A percentile compares a stretch with the other conserved stretches of the same genome.
Evolutionary conservation across 805 yeast species (phyloP).

Genomic region (Diddensiella caesifluorescens): DNA sequence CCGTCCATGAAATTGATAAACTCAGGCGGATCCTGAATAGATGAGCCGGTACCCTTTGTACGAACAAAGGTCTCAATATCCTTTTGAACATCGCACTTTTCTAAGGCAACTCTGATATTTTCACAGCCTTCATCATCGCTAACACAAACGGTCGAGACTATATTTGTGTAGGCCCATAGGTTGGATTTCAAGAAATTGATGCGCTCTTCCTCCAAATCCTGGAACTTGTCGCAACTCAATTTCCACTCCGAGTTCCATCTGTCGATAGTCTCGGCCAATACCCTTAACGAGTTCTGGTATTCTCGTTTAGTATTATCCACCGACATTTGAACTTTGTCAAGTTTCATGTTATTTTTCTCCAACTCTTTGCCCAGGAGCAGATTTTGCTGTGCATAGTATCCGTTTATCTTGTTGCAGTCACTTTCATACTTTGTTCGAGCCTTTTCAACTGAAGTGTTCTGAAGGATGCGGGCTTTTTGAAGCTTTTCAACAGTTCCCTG

Average conservation of each 20-base stretch:
- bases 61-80: constrained; percentile 55
- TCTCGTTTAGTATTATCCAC: constrained; percentile 44
- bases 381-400: constrained; percentile 55
- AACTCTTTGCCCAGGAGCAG: constrained; percentile 71
- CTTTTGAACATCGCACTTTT: constrained; percentile 55
- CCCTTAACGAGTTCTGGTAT: constrained; percentile 51
- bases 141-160: constrained; percentile 69
- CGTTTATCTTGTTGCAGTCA: constrained; percentile 55
- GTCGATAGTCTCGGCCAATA: constrained; percentile 52
- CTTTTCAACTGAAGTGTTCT: constrained; percentile 33
- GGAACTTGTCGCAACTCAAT: constrained; percentile 53
- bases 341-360: constrained; percentile 52
- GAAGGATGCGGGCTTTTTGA: constrained; percentile 40
- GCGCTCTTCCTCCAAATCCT: constrained; percentile 66
- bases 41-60: constrained; percentile 58
- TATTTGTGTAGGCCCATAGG: constrained; percentile 73
- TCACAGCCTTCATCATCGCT: constrained; percentile 75
- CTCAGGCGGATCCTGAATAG: constrained; percentile 52
- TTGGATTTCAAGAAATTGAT: constrained; percentile 63
- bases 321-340: constrained; percentile 43
- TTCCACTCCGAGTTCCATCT: constrained; percentile 72
- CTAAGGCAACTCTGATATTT: constrained; percentile 58
- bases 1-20: constrained; percentile 58
- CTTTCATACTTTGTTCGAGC: constrained; percentile 45
- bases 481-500: constrained; percentile 55